Evolutionary conservation across 305 asterid species (phyloP), one percentile per base, ranked within the genome.

Genomic region (Stenogyne calaminthoides): DNA sequence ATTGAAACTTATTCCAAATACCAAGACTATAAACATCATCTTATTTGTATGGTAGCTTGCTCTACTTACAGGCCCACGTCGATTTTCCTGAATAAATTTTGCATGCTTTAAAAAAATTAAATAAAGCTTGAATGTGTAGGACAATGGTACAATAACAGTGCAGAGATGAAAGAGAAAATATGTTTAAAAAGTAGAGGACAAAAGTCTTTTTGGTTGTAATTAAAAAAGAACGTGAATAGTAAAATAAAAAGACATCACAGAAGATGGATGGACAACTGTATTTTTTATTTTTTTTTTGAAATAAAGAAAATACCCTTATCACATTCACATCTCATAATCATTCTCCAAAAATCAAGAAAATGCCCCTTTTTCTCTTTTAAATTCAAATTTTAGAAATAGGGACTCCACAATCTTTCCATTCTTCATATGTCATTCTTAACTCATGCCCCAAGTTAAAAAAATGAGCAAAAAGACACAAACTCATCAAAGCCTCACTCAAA

Each of bases 241-340:
- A 74, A 79, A 70, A 63, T 57, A 79, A 77, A 67, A 65, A 65
- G 71, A 75, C 56, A 49, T 15, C 12, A 56, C 77, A 75, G 71
- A 60, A 70, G 29, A 36, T 47, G 36, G 29, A 36, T 47, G 36
- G 80, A 79, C 83, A 79, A 79, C 80, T 71, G 80, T 65, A 59
- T 9, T 51, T 59, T 70, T 74, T 71, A 77, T 65, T 51, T 9
- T 51, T 59, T 70, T 74, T 74, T 42, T 6, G 12, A 51, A 72
- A 32, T 0, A 39, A 34, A 54, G 0, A 73, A 68, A 73, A 78
- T 32, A 18, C 72, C 66, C 11, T 63, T 70, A 11, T 63, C 39
- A 15, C 65, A 64, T 55, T 49, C 73, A 64, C 77, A 54, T 46
- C 73, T 20, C 76, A n/a, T n/a, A n/a, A n/a, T n/a, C n/a, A 64